Evolutionary conservation across 192 early-diverging fungal genomes (phyloP), one percentile per base, ranked within the genome.

Genomic region (Entomortierella chlamydospora): DNA sequence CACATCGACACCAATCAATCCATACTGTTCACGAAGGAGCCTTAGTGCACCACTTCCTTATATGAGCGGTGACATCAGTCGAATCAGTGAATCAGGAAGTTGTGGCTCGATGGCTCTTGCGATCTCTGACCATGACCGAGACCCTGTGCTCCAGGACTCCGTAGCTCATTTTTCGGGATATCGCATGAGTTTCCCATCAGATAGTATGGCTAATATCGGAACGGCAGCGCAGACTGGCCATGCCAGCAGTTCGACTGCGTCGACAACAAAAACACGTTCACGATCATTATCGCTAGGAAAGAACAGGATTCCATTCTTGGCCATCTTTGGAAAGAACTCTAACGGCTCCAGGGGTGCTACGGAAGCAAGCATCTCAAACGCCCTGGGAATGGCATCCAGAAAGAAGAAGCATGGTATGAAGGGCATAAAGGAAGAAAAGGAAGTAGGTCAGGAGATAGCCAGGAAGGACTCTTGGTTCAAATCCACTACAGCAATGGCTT

Each of bases 241-340:
- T 54, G 23, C n/a, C 3, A 13, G 15, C 2, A 10, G 30, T 39
- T 26, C 22, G 9, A 34, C 62, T 6, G 15, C n/a, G 54, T 0
- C 51, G 22, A 15, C 50, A 37, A 49, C 37, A 47, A 50, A 13
- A 39, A 8, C 37, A 51, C 22, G 4, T 11, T 31, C 60, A 4
- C 28, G 45, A 50, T 30, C 60, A 9, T 2, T 31, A 4, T n/a
- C 45, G 7, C 29, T 18, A 31, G 3, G 4, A 31, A 64, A 42
- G 45, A 65, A 20, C 26, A 73, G n/a, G 26, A 73, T 58, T 31
- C 29, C 49, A 11, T 65, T 73, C 45, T 31, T 65, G 57, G 31
- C 71, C 18, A 73, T 73, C 11, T 73, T 73, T 50, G 26, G 30
- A 18, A 69, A 53, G 56, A 43, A 9, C 13, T 22, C 12, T 4